These are phyloP conservation scores for Podaxis sp. DNA, from an alignment of 768 basidiomycete genomes.

Conservation along the genomic window DNA sequence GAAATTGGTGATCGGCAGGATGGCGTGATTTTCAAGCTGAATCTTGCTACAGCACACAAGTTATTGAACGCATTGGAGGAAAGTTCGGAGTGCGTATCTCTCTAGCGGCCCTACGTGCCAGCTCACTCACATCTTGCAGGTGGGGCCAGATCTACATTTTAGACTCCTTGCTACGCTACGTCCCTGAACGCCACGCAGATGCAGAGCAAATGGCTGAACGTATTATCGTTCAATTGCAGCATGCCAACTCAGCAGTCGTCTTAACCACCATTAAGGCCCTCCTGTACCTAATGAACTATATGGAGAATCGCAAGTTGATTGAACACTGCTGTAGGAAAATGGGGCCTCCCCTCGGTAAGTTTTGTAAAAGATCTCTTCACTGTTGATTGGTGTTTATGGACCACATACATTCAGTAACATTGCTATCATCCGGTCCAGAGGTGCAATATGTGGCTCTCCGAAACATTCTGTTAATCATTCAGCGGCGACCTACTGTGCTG, in stretches of 20 bases:
- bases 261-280: slow-evolving; percentile 96
- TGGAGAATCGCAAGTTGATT: slow-evolving; percentile 82
- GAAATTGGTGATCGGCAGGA: slow-evolving; percentile 96
- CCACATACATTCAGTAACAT: slow-evolving; percentile 56
- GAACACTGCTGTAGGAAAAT: slow-evolving; percentile 95
- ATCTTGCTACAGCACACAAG: slow-evolving; percentile 83
- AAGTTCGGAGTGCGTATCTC: slow-evolving; percentile 85
- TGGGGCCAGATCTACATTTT: slow-evolving; percentile 99
- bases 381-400: background rate
- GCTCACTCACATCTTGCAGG: slow-evolving; percentile 38
- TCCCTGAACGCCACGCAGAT: slow-evolving; percentile 84
- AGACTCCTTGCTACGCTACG: slow-evolving; percentile 88
- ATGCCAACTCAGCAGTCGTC: slow-evolving; percentile 99
- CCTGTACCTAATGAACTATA: slow-evolving; percentile 98
- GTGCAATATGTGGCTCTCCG: slow-evolving; percentile 97
- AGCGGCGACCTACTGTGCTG: slow-evolving; percentile 85
- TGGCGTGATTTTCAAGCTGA: slow-evolving; percentile 89
- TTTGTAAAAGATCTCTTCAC: background rate
- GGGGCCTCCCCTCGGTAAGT: slow-evolving; percentile 89
- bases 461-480: slow-evolving; percentile 96
- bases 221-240: slow-evolving; percentile 88
- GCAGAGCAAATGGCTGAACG: slow-evolving; percentile 96
- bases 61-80: slow-evolving; percentile 88
- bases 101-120: background rate
- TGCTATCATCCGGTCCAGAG: slow-evolving; percentile 95